Percentiles rank a stretch among this genome's conserved stretches.
These are phyloP conservation scores for Microsporum canis DNA, from an alignment of 2,329 filamentous ascomycete species.

Conservation along the genomic window DNA sequence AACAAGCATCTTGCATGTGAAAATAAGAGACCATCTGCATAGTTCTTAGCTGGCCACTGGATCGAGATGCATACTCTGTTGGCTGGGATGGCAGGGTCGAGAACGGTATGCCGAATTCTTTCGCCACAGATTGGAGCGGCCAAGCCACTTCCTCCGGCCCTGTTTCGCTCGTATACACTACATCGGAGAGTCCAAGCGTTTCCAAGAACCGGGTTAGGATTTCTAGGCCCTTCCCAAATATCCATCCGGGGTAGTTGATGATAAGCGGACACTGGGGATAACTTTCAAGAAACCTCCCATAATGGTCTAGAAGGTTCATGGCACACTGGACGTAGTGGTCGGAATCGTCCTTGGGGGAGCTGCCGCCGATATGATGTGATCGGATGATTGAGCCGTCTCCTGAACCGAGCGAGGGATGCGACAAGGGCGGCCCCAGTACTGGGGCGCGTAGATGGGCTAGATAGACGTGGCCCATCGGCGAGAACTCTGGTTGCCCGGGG, in stretches of 20 bases:
- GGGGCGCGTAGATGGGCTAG: conserved; percentile 42
- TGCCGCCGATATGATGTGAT: conserved; percentile 44
- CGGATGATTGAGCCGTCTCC: conserved; percentile 33
- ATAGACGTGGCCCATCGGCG: conserved; percentile 48
- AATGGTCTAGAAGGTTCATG: conserved; percentile 42
- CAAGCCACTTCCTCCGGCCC: conserved; percentile 35
- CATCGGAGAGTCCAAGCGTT: conserved; percentile 38
- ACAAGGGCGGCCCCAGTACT: conserved; percentile 47
- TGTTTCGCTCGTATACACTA: conserved; percentile 44
- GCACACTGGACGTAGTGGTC: conserved; percentile 45
- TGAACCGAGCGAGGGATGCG: conserved; percentile 35
- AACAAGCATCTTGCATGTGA: conserved; percentile 31
- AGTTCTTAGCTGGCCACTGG: conserved; percentile 40
- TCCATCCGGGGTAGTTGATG: conserved; percentile 48
- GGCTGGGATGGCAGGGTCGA: conserved; percentile 39
- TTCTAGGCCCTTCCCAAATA: conserved; percentile 42
- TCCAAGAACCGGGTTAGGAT: conserved; percentile 38
- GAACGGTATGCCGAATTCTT: conserved; percentile 24
- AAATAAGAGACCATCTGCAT: conserved; percentile 55
- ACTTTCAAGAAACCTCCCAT: conserved; percentile 31
- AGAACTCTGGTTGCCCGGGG: conserved; percentile 48
- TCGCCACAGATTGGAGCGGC: conserved; percentile 32
- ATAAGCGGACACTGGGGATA: conserved; percentile 41
- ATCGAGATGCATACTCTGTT: conserved; percentile 35
- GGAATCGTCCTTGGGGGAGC: conserved; percentile 45